Base-by-base conservation (phyloP, 306 rosid species). In the Pachyrhizus erosus region DNA sequence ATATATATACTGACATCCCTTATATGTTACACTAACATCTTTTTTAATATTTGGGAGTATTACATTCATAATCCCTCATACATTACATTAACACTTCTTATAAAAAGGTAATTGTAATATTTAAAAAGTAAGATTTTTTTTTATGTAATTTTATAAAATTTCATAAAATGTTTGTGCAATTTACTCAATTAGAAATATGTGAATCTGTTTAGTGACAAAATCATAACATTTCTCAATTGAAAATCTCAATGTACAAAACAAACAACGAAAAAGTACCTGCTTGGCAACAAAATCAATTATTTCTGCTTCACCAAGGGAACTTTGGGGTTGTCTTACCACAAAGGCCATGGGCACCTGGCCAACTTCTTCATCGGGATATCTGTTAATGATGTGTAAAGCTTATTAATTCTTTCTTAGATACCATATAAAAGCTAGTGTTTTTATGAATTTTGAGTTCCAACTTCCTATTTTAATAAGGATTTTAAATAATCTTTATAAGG, bases 271-370 rank as follows among this genome's bases (percentile, higher is more conserved):
- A 24, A 64, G 20, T 37, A 90, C 97, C 93, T 88, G 88, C 57
- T 88, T 87, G 77, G 91, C 83, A 18, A 92, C 86, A 67, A 84
- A 91, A 57, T 89, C 86, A 71, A 76, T 85, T 26, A 92, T 74
- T 54, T 84, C 83, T 24, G 81, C 80, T 82, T 89, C 87, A 18
- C 61, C 49, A 13, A 87, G 73, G 5, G 37, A 66, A 52, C 94
- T 88, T 20, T 83, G 88, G 10, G 21, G 60, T 3, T 77, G 65
- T 84, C 90, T 87, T 60, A 90, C 88, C 45, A 92, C 90, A 57
- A 78, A 88, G 11, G 94, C 93, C 86, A 92, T 76, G 3, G 97
- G 97, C 37, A 92, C 79, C 43, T 92, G 94, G n/a, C 97, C 97
- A 0, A 92, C 94, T 77, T 90, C 93, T 27, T 88, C 93, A 76